Evolutionary conservation across 495 filamentous ascomycete species (phyloP).

Genomic region (Cetradonia linearis): DNA sequence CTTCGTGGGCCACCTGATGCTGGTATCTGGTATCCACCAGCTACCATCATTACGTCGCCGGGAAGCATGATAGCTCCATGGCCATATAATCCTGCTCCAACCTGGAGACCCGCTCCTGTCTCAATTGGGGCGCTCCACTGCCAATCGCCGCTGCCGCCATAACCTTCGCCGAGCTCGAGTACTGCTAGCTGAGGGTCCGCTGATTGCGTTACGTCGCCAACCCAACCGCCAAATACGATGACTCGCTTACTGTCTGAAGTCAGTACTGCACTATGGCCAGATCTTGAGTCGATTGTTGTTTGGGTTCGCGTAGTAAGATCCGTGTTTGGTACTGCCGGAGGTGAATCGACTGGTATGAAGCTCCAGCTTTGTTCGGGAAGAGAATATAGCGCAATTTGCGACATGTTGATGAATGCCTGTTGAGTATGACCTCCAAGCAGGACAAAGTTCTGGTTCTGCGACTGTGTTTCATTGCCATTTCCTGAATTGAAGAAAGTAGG

Average conservation of each 20-base stretch:
- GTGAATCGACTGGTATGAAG: constrained; percentile 54
- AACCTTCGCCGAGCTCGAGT: constrained; percentile 58
- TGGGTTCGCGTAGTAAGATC: constrained; percentile 40
- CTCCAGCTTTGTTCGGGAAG: constrained; percentile 79
- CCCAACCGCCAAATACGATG: constrained; percentile 81
- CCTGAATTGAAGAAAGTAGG: constrained; percentile 50
- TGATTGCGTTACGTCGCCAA: constrained; percentile 62
- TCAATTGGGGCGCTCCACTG: constrained; percentile 54
- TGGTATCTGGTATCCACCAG: constrained; percentile 67
- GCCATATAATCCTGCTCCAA: constrained; percentile 61
- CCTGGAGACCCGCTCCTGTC: constrained; percentile 32
- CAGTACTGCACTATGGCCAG: constrained; percentile 75
- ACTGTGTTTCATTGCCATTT: constrained; percentile 36
- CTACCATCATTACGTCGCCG: constrained; percentile 81
- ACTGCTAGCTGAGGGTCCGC: constrained; percentile 74
- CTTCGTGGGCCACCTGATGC: constrained; percentile 31
- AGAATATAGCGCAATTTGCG: constrained; percentile 75
- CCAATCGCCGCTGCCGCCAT: constrained; percentile 61
- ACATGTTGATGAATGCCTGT: constrained; percentile 84
- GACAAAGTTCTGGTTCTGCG: constrained; percentile 65
- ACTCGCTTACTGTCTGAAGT: constrained; percentile 64
- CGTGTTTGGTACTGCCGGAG: constrained; percentile 30
- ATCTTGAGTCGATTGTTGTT: constrained; percentile 56
- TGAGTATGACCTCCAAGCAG: constrained; percentile 80
- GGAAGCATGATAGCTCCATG: constrained; percentile 77